Evolutionary conservation across 495 filamentous ascomycete genomes (phyloP).

Genomic region (Bryoglossum gracile): DNA sequence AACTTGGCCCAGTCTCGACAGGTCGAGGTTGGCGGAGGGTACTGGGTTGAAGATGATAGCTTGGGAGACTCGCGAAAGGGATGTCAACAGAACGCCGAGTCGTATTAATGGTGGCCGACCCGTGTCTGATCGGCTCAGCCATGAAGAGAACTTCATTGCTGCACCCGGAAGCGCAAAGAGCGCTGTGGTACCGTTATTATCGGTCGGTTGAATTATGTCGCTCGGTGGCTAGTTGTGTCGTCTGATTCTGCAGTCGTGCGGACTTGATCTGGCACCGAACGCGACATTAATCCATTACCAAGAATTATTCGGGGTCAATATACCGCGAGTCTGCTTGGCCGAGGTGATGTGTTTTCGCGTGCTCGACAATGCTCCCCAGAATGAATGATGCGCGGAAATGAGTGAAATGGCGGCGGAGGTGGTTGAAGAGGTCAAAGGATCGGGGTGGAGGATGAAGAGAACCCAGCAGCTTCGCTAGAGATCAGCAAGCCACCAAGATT

Average conservation of each 20-base stretch:
- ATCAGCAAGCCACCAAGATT: constrained; percentile 7
- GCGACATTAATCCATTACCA: constrained; percentile 20
- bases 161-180: constrained; percentile 10
- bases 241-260: constrained; percentile 2
- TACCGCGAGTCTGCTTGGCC: no score
- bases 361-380: no score
- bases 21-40: constrained; percentile 71
- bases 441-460: background rate
- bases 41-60: constrained; percentile 66
- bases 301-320: no score
- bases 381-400: no score
- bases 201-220: constrained; percentile 1
- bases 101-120: constrained; percentile 9
- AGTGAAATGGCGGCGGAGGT: background rate
- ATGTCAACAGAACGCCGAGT: constrained; percentile 12
- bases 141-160: constrained; percentile 24
- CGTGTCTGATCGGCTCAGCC: constrained; percentile 17
- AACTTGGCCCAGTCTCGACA: constrained; percentile 73
- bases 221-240: constrained; percentile 11
- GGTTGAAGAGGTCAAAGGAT: background rate
- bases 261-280: constrained; percentile 3
- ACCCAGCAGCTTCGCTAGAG: background rate
- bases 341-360: no score
- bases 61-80: constrained; percentile 34
- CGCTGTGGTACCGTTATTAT: background rate